phyloP scores from a whole-genome alignment of 257 asterid genomes.

The Ophiorrhiza pumila region DNA sequence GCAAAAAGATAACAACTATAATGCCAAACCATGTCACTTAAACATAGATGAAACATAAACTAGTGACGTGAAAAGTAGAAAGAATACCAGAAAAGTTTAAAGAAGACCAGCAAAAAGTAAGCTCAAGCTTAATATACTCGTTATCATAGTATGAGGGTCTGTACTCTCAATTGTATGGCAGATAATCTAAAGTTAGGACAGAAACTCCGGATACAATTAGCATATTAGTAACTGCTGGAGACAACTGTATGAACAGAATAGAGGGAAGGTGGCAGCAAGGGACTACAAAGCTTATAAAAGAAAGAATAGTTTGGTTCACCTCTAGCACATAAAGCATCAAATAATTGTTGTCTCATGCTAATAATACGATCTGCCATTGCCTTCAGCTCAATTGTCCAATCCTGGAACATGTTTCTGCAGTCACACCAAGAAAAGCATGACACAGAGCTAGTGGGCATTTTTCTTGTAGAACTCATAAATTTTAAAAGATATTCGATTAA shows the following conservation, averaged over 20 bases:
- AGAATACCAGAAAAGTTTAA: not conserved
- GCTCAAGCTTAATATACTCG: not conserved
- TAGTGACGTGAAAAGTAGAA: not conserved
- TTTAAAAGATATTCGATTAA: not conserved
- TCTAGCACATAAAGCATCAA: conserved; percentile 71
- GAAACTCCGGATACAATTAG: not conserved
- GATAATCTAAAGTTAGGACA: not conserved
- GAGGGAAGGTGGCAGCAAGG: conserved; percentile 1
- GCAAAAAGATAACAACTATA: not conserved
- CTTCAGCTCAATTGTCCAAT: conserved; percentile 93
- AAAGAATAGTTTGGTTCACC: conserved; percentile 37
- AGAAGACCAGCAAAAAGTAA: not conserved
- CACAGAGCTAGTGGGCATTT: not conserved
- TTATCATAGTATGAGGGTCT: conserved; percentile 1
- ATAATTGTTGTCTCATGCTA: conserved; percentile 80
- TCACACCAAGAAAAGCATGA: conserved; percentile 14
- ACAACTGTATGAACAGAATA: not conserved
- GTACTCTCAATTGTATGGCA: not conserved
- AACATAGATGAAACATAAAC: too few relatives aligned
- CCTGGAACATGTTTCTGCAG: conserved; percentile 70
- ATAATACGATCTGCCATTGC: conserved; percentile 98
- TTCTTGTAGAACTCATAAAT: not conserved
- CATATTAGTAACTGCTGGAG: not conserved
- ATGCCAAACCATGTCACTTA: not conserved
- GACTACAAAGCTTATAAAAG: not conserved